Conservation (phyloP, 352 stramenopile genomes). For the Globisporangium recalcitrans region DNA sequence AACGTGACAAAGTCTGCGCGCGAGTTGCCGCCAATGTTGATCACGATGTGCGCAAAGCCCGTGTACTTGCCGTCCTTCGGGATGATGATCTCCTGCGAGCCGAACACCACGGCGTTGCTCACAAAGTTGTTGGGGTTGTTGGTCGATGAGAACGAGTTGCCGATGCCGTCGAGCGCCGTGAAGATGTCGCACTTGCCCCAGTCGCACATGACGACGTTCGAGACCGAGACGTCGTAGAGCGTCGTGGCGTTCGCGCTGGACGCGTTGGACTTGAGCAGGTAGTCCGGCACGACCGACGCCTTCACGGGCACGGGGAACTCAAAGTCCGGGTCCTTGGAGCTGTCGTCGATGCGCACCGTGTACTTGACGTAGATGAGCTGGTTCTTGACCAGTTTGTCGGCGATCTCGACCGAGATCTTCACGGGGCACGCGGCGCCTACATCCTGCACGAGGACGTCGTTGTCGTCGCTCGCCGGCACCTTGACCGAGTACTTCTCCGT, state of each 20-base stretch:
- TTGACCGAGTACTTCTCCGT: conserved; percentile 52
- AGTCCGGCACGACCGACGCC: conserved; percentile 36
- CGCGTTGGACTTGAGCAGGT: conserved; percentile 23
- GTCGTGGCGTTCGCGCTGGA: conserved; percentile 24
- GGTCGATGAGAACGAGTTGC: conserved; percentile 50
- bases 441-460: conserved; percentile 37
- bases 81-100: conserved; percentile 59
- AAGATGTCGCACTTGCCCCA: conserved; percentile 73
- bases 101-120: conserved; percentile 46
- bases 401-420: conserved; percentile 58
- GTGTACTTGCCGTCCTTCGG: conserved; percentile 78
- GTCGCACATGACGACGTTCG: conserved; percentile 77
- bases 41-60: conserved; percentile 61
- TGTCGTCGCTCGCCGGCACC: conserved; percentile 29
- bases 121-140: conserved; percentile 75
- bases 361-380: conserved; percentile 48
- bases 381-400: conserved; percentile 42
- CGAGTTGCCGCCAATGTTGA: conserved; percentile 60
- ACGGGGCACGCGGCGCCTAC: conserved; percentile 49
- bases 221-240: conserved; percentile 52
- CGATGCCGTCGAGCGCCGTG: conserved; percentile 32
- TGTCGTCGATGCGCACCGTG: conserved; percentile 57
- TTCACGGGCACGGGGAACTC: conserved; percentile 50
- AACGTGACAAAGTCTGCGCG: conserved; percentile 75
- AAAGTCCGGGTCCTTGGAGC: conserved; percentile 36